Base-by-base conservation (phyloP, 2,329 filamentous ascomycete species). In the Hirsutella minnesotensis region DNA sequence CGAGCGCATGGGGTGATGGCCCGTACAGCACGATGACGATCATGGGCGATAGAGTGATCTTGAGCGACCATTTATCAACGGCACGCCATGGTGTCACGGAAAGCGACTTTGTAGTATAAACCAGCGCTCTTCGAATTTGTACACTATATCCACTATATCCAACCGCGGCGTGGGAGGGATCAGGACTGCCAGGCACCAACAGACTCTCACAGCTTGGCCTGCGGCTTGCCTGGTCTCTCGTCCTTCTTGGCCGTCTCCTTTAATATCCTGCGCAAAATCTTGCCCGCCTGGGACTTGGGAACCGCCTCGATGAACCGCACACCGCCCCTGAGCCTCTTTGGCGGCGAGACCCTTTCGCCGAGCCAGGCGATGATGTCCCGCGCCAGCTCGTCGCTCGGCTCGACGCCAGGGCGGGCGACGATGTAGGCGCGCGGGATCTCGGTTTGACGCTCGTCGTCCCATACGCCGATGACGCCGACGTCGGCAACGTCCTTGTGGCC, bases 281-380 rank as follows among this genome's bases (percentile, higher is more conserved):
- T 73, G 2, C 69, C 69, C 15, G 67, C 64, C 12, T 73, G 69
- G 51, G 83, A 86, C 65, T 85, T 88, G 12, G 83, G 83, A 24
- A 89, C 77, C 21, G 67, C 67, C 29, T 83, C 72, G 8, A 83
- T 62, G 55, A 87, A 86, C 12, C 70, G 61, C 18, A 89, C 75
- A 1, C 84, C 84, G 0, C 83, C 84, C 4, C 78, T 80, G 51
- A 88, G 66, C 52, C 75, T 70, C 63, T 89, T 89, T 51, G 80
- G 73, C 40, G 64, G 69, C 0, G 77, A 73, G 4, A 87, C 82
- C 43, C 74, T 74, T 40, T 69, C 70, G 16, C 74, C 72, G 53
- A 64, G 44, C 62, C 62, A 66, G 24, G 56, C 47, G 5, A 52
- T 41, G 18, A 66, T 64, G 10, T 63, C 60, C n/a, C 54, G 46